These are phyloP conservation scores for Mortierella sp. DNA, from an alignment of 371 early-diverging fungal species.

Conservation along the genomic window DNA sequence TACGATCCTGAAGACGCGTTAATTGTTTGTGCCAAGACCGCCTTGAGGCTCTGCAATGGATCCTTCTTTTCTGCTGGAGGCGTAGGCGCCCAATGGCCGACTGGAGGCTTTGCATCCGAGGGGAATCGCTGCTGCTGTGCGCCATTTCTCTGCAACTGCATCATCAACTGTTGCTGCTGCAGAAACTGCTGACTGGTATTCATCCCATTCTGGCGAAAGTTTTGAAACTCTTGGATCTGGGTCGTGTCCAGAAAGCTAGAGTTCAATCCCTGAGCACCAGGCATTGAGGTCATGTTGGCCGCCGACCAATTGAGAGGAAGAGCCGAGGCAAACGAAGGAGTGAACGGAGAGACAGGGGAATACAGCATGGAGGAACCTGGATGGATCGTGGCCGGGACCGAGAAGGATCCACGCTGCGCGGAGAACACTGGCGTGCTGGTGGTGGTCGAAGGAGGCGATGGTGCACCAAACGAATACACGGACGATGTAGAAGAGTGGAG, in stretches of 20 bases:
- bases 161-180: conserved; percentile 17
- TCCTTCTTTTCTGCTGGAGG: conserved; percentile 5
- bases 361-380: conserved; percentile 1
- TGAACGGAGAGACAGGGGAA: conserved; percentile 7
- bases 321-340: conserved; percentile 2
- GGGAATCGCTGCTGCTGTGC: conserved; percentile 11
- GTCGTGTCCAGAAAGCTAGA: conserved; percentile 29
- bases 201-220: conserved; percentile 18
- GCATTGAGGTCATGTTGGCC: background rate
- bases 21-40: background rate
- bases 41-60: conserved; percentile 4
- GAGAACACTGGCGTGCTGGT: background rate
- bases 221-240: conserved; percentile 21
- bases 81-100: background rate
- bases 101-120: background rate
- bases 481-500: background rate
- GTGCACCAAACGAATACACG: background rate
- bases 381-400: conserved; percentile 4
- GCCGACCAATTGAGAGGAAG: background rate
- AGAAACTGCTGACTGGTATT: background rate
- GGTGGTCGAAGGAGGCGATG: background rate
- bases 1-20: conserved; percentile 21
- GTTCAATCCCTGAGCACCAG: background rate
- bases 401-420: conserved; percentile 19
- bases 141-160: conserved; percentile 12